These are phyloP conservation scores for Aspergillus intermedius DNA, from an alignment of 2,329 filamentous ascomycete genomes.

Conservation along the genomic window DNA sequence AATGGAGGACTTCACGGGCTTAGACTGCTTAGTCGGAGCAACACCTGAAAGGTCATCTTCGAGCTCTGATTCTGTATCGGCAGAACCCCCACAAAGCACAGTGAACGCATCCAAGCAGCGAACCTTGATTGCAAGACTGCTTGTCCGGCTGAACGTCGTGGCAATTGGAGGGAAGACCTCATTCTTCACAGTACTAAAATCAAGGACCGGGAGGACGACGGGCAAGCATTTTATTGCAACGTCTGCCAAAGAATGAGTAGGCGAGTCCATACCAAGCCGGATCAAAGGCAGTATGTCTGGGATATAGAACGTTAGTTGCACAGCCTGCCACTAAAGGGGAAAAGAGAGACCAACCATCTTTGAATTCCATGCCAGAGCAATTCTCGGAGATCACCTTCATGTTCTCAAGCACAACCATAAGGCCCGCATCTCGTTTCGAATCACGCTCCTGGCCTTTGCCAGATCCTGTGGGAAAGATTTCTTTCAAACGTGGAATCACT, in stretches of 20 bases:
- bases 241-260: conserved; percentile 84
- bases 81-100: conserved; percentile 74
- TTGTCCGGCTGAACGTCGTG: conserved; percentile 84
- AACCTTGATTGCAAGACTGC: conserved; percentile 89
- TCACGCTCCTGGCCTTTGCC: conserved; percentile 61
- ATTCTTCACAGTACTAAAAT: conserved; percentile 95
- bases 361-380: conserved; percentile 85
- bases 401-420: conserved; percentile 87
- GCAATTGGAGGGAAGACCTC: conserved; percentile 92
- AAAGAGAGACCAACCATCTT: conserved; percentile 61
- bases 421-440: conserved; percentile 73
- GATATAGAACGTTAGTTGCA: conserved; percentile 14
- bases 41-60: conserved; percentile 73
- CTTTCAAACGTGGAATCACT: conserved; percentile 75
- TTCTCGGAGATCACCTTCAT: conserved; percentile 70
- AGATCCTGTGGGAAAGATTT: conserved; percentile 64
- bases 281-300: conserved; percentile 83
- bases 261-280: conserved; percentile 73
- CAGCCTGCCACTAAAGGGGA: conserved; percentile 2
- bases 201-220: conserved; percentile 75
- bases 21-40: conserved; percentile 43
- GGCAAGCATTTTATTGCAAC: conserved; percentile 73
- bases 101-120: conserved; percentile 84
- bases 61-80: conserved; percentile 40
- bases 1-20: conserved; percentile 64